Evolutionary conservation across 768 basidiomycete species (phyloP).

Genomic region (Lentinula boryana): DNA sequence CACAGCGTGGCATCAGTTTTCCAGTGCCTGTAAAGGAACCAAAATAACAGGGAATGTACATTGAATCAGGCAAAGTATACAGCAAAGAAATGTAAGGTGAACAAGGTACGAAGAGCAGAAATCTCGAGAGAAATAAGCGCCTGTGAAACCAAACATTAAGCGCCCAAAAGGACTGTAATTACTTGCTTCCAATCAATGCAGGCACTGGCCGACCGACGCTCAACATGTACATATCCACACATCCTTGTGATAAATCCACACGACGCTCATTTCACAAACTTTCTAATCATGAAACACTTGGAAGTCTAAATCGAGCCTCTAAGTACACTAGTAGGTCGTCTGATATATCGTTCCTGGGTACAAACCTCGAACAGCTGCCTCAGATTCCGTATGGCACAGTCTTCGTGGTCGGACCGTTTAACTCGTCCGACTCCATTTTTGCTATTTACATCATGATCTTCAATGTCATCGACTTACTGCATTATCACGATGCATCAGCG

Average conservation of each 20-base stretch:
- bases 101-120: too few species aligned
- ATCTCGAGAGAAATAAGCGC: too few species aligned
- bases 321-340: background rate
- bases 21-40: too few species aligned
- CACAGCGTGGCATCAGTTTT: too few species aligned
- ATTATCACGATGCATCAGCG: background rate
- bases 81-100: too few species aligned
- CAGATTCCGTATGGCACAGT: background rate
- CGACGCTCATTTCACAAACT: background rate
- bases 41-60: too few species aligned
- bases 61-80: too few species aligned
- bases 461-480: background rate
- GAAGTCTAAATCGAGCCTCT: background rate
- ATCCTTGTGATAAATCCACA: background rate
- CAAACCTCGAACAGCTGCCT: background rate
- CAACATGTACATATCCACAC: background rate
- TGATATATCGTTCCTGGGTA: background rate
- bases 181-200: too few species aligned
- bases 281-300: background rate
- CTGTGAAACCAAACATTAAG: too few species aligned
- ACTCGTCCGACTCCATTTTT: background rate
- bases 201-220: too few species aligned
- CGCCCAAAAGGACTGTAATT: too few species aligned
- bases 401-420: background rate
- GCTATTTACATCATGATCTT: background rate